These are phyloP conservation scores for Penicillium maclennaniae DNA, from an alignment of 495 filamentous ascomycete genomes.

Conservation along the genomic window DNA sequence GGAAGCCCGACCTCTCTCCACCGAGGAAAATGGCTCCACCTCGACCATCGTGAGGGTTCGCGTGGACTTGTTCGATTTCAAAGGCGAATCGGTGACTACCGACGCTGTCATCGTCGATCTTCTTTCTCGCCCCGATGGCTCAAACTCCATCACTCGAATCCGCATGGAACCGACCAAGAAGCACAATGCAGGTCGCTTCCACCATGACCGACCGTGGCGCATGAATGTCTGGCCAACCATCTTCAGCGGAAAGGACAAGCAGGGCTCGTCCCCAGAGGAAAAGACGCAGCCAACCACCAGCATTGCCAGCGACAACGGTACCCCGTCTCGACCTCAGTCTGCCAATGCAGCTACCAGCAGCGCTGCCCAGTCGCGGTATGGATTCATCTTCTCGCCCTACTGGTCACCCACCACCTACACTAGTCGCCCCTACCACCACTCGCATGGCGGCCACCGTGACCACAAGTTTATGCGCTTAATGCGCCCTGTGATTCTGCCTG, in stretches of 20 bases:
- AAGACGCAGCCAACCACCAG: not conserved
- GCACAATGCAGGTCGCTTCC: slow-evolving; percentile 1
- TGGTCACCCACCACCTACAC: slow-evolving; percentile 6
- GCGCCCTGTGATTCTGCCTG: slow-evolving; percentile 35
- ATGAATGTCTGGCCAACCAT: slow-evolving; percentile 27
- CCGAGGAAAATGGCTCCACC: slow-evolving; percentile 8
- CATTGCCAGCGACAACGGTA: not conserved
- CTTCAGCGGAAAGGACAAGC: not conserved
- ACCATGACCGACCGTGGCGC: slow-evolving; percentile 10
- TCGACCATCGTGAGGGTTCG: slow-evolving; percentile 23
- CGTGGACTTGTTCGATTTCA: slow-evolving; percentile 24
- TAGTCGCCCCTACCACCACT: slow-evolving; percentile 5
- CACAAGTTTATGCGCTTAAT: slow-evolving; percentile 27
- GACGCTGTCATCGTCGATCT: slow-evolving; percentile 19
- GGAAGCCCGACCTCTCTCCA: slow-evolving; percentile 23
- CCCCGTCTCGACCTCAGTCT: not conserved
- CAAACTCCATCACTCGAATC: slow-evolving; percentile 22
- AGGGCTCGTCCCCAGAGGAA: slow-evolving; percentile 7
- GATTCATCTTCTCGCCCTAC: slow-evolving; percentile 22
- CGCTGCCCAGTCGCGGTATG: slow-evolving; percentile 5
- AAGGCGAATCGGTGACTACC: slow-evolving; percentile 20
- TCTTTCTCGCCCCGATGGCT: slow-evolving; percentile 12
- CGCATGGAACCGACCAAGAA: slow-evolving; percentile 13
- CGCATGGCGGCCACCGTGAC: slow-evolving; percentile 11
- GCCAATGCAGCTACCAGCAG: slow-evolving; percentile 2